Conservation (phyloP, 2,329 filamentous ascomycete species). For the Penicillium sp. region DNA sequence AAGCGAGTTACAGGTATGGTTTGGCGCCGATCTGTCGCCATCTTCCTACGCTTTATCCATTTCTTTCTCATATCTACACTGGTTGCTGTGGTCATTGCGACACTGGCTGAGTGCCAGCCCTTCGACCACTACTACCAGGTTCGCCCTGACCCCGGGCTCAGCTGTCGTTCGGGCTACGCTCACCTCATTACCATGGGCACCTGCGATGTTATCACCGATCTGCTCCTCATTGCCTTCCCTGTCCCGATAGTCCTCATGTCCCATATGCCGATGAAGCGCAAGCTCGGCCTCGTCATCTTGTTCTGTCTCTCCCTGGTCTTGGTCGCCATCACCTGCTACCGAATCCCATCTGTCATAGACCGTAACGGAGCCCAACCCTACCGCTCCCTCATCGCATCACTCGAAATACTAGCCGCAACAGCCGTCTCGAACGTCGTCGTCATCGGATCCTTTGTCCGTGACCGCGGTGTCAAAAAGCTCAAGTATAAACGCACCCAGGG, state of each 20-base stretch:
- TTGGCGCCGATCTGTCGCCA: constrained; percentile 72
- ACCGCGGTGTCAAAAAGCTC: constrained; percentile 81
- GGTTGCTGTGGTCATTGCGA: constrained; percentile 71
- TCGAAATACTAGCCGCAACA: constrained; percentile 85
- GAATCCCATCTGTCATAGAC: constrained; percentile 71
- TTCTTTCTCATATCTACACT: constrained; percentile 75
- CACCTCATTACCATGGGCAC: constrained; percentile 87
- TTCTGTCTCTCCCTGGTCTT: constrained; percentile 81
- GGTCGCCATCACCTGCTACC: constrained; percentile 72
- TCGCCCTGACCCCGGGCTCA: constrained; percentile 74
- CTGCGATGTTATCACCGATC: constrained; percentile 81
- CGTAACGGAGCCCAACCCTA: constrained; percentile 72
- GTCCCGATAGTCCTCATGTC: constrained; percentile 81
- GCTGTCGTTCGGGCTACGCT: constrained; percentile 79
- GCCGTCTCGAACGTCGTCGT: constrained; percentile 83
- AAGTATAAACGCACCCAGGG: constrained; percentile 59
- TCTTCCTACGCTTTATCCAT: constrained; percentile 65
- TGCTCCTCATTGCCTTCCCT: constrained; percentile 81
- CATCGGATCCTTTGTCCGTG: constrained; percentile 85
- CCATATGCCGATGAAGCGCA: constrained; percentile 69
- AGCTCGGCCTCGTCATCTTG: constrained; percentile 69
- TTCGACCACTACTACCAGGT: constrained; percentile 74
- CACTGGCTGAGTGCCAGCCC: constrained; percentile 75
- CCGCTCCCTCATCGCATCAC: constrained; percentile 79
- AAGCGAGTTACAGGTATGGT: constrained; percentile 75